Base-by-base conservation (phyloP, 345 rosid genomes). In the Murraya paniculata region DNA sequence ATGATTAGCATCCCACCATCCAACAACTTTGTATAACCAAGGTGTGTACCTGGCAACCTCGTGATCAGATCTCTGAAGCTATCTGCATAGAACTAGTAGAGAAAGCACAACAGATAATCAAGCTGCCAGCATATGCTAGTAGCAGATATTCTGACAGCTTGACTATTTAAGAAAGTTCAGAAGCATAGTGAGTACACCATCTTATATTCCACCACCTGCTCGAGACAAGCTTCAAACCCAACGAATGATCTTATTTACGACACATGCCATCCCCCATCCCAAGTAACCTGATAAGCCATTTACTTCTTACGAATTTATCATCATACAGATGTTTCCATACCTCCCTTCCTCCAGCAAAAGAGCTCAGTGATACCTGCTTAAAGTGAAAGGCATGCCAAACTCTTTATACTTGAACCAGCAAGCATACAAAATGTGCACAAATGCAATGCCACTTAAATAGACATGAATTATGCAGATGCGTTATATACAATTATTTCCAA, bases 221-320 rank as follows among this genome's bases (percentile, higher is more conserved):
- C 62, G 73, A 76, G 77, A 79, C 77, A 81, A 74, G 76, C 76
- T 72, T 83, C 80, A 77, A 75, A 81, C 78, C 83, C 84, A 74
- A 76, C 73, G 66, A 77, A 79, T 64, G 81, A 81, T 80, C 87
- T 28, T 80, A 19, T 64, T 45, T 74, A 72, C 78, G 69, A 85
- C 82, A 86, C 18, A 69, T 77, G 79, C 82, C 77, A 85, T 82
- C 87, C 82, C 82, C 84, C 87, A 72, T 60, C 81, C 86, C 81
- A 75, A n/a, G 83, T 82, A 79, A 87, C 83, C 89, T 79, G 69
- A 77, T 73, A 78, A 80, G 80, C 83, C 85, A 82, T 76, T 86
- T 65, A 70, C 86, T 79, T 73, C 88, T 80, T 79, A 77, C 77
- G 68, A 81, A 75, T 71, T 83, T 31, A 73, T 71, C 85, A 80